Conservation (phyloP, 2,329 filamentous ascomycete genomes). For the Colletotrichum incanum region DNA sequence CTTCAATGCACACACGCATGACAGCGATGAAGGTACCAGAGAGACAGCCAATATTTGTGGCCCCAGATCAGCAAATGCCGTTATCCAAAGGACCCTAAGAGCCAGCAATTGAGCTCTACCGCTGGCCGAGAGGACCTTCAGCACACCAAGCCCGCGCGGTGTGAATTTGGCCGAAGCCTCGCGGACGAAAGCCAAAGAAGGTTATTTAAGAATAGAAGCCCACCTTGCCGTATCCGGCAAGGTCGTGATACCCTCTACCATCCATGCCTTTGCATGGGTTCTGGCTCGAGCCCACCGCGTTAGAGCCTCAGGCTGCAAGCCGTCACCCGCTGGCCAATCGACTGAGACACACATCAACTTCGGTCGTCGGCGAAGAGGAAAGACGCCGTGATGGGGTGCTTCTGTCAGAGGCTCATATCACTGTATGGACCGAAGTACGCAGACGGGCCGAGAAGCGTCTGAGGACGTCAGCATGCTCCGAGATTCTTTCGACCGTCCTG, state of each 20-base stretch:
- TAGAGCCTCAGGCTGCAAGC: conserved; percentile 28
- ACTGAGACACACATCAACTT: conserved; percentile 36
- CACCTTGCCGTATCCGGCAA: conserved; percentile 37
- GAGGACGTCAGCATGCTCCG: conserved; percentile 28
- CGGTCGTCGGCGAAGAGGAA: conserved; percentile 1
- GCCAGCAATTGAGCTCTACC: conserved; percentile 13
- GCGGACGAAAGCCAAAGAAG: conserved; percentile 37
- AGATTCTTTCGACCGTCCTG: conserved; percentile 5
- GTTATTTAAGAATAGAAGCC: conserved; percentile 44
- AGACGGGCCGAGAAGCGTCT: conserved; percentile 28
- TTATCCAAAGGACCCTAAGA: conserved; percentile 30
- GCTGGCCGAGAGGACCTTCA: not conserved
- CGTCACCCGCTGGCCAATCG: conserved; percentile 18
- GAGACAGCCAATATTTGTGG: conserved; percentile 10
- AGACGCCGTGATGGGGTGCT: conserved; percentile 20
- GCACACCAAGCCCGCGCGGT: conserved; percentile 19
- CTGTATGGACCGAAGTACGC: conserved; percentile 25
- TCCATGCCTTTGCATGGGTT: conserved; percentile 26
- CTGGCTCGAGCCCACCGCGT: conserved; percentile 9
- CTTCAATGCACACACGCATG: conserved; percentile 18
- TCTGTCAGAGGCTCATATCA: conserved; percentile 19
- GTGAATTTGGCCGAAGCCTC: conserved; percentile 25
- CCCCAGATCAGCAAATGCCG: conserved; percentile 18
- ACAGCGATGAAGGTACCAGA: conserved; percentile 17
- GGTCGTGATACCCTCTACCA: conserved; percentile 25